Conservation (phyloP, 805 yeast species). For the Lipomyces mesembrius region DNA sequence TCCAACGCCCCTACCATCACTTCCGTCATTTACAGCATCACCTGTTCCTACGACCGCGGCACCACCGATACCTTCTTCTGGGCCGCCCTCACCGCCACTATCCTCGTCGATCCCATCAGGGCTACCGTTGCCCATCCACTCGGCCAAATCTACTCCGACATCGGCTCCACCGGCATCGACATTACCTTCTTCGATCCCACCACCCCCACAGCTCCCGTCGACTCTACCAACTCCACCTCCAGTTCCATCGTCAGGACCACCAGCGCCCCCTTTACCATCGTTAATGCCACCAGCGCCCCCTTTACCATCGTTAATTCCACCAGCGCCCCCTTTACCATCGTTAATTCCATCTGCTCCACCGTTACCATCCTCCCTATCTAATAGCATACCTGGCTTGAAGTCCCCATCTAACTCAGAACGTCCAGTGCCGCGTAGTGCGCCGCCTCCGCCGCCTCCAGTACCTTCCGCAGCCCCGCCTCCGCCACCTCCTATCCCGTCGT, state of each 20-base stretch:
- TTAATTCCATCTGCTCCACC: conserved; percentile 37
- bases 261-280: too few relatives aligned
- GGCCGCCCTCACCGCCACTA: conserved; percentile 19
- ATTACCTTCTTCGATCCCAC: conserved; percentile 12
- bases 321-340: too few relatives aligned
- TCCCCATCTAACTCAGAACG: conserved; percentile 12
- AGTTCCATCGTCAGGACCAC: conserved; percentile 14
- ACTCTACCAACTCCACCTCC: conserved; percentile 39
- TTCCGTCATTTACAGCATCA: conserved; percentile 30
- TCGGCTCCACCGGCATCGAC: conserved; percentile 5
- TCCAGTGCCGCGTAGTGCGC: conserved; percentile 31
- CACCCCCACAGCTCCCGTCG: conserved; percentile 20
- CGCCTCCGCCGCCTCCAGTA: conserved; percentile 38
- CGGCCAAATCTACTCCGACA: conserved; percentile 15
- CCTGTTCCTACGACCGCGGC: conserved; percentile 42
- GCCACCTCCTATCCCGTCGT: conserved; percentile 35
- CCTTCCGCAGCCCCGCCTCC: conserved; percentile 25
- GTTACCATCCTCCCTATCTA: conserved; percentile 38
- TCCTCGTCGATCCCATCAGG: conserved; percentile 35
- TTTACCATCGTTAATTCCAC: neutral
- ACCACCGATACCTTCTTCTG: conserved; percentile 25
- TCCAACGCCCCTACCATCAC: conserved; percentile 33
- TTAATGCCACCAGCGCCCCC: neutral
- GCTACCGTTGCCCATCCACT: conserved; percentile 28
- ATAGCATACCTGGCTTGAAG: neutral